These are phyloP conservation scores for Colletotrichum cordylinicola DNA, from an alignment of 2,329 filamentous ascomycete species.

Conservation along the genomic window DNA sequence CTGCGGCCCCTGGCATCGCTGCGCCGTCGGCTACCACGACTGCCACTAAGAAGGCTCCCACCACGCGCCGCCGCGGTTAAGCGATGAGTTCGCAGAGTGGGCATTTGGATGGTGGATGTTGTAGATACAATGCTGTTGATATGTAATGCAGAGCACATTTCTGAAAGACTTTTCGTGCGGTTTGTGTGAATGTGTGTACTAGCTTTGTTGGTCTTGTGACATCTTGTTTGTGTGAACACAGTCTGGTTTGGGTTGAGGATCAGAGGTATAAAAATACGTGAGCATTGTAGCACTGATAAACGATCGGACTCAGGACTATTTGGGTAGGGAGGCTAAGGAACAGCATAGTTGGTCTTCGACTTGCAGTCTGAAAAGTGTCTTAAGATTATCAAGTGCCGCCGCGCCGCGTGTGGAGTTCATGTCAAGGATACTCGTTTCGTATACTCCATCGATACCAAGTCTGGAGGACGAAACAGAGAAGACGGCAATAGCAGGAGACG, in stretches of 20 bases:
- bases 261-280: not conserved
- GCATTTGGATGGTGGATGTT: not conserved
- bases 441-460: not conserved
- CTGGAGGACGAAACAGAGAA: not conserved
- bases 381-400: not conserved
- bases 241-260: not conserved
- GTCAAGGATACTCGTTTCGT: not conserved
- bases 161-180: not conserved
- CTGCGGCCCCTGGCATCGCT: slow-evolving; percentile 21
- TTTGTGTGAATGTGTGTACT: not conserved
- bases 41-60: slow-evolving; percentile 45
- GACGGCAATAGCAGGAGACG: not conserved
- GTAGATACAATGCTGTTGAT: slow-evolving; percentile 10
- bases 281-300: not conserved
- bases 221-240: not conserved
- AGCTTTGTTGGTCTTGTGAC: not conserved
- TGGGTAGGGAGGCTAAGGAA: not conserved
- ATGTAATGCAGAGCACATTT: not conserved
- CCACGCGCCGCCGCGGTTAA: slow-evolving; percentile 49
- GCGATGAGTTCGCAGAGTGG: not conserved
- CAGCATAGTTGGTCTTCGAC: not conserved
- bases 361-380: not conserved
- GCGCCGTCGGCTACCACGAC: slow-evolving; percentile 25
- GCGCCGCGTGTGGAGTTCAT: not conserved
- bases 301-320: not conserved